phyloP scores from a whole-genome alignment of 257 asterid species.

The Lycium ferocissimum region DNA sequence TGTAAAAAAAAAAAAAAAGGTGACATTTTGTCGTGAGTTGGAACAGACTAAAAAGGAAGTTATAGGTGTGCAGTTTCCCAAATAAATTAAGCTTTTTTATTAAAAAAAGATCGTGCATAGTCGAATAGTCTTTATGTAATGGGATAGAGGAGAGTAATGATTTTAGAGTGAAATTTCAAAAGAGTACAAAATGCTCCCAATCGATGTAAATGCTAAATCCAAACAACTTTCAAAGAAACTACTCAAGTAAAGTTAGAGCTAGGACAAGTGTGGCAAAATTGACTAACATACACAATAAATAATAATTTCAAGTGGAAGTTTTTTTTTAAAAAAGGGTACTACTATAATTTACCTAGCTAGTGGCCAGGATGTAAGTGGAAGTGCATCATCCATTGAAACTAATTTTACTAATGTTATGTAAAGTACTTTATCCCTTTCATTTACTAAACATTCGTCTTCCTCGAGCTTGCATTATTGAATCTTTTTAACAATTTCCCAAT shows the following conservation, averaged over 20 bases:
- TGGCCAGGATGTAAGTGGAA: too few relatives aligned
- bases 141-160: too few relatives aligned
- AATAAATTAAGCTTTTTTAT: too few relatives aligned
- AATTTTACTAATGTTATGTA: neutral
- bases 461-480: constrained; percentile 8
- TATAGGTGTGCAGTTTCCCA: too few relatives aligned
- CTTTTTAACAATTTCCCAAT: neutral
- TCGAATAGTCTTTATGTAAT: too few relatives aligned
- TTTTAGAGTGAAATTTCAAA: neutral
- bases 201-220: neutral
- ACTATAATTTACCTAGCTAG: neutral
- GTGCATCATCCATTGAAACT: neutral
- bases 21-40: too few relatives aligned
- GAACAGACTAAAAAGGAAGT: too few relatives aligned
- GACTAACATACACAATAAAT: constrained; percentile 10
- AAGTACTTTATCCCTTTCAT: neutral
- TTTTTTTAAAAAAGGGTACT: neutral
- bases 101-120: too few relatives aligned
- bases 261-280: constrained; percentile 20
- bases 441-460: neutral
- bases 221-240: neutral
- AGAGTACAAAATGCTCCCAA: neutral
- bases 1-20: too few relatives aligned
- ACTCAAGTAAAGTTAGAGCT: neutral
- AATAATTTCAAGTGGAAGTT: neutral